phyloP scores from a whole-genome alignment of 768 basidiomycete species.

The Kwoniella botswanensis region DNA sequence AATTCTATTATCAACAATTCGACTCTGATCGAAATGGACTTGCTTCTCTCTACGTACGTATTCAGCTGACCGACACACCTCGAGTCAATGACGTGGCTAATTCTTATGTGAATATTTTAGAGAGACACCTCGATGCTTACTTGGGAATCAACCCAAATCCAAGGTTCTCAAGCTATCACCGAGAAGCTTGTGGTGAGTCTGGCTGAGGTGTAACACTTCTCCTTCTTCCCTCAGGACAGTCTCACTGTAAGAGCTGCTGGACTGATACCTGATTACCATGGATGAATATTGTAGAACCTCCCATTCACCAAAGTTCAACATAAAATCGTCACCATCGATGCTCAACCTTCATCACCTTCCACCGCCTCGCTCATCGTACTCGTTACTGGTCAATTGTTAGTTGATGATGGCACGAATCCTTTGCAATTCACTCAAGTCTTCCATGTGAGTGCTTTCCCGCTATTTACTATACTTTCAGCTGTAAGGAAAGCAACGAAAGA shows the following conservation, averaged over 20 bases:
- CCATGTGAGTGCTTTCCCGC: constrained; percentile 61
- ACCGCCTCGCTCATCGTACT: constrained; percentile 72
- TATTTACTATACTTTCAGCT: too few species aligned
- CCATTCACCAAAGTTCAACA: constrained; percentile 84
- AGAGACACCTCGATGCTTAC: constrained; percentile 81
- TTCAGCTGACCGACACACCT: background rate
- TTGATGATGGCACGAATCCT: constrained; percentile 80
- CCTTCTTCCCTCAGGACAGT: background rate
- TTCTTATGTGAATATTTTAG: constrained; percentile 60
- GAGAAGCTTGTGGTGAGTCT: constrained; percentile 75
- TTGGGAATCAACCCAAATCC: constrained; percentile 71
- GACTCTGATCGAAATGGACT: constrained; percentile 68
- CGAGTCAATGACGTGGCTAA: background rate
- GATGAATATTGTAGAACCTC: constrained; percentile 63
- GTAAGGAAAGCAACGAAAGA: too few species aligned
- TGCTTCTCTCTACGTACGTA: constrained; percentile 75
- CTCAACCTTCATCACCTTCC: constrained; percentile 75
- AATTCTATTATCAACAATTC: constrained; percentile 83
- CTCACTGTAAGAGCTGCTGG: too few species aligned
- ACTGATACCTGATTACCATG: background rate
- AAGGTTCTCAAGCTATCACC: constrained; percentile 65
- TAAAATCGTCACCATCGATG: constrained; percentile 79
- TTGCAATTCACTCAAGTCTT: constrained; percentile 91
- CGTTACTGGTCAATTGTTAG: constrained; percentile 84
- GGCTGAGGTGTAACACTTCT: too few species aligned